Evolutionary conservation across 148 eudicot species (phyloP).

Genomic region (Vaccinium vitisidaea): DNA sequence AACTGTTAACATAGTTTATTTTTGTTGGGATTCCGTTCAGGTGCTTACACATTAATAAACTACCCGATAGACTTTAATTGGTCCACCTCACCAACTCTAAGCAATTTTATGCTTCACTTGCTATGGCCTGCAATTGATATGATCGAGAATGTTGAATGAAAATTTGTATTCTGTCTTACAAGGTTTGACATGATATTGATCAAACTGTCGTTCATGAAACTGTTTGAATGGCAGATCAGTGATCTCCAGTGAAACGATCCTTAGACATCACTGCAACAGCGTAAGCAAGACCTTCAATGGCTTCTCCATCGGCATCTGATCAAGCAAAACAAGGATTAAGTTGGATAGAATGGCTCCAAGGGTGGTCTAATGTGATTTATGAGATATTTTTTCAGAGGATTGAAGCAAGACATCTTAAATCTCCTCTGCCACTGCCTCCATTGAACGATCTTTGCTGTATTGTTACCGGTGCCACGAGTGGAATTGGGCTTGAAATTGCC

Average conservation of each 20-base stretch:
- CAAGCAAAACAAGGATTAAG: constrained; percentile 18
- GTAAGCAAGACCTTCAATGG: not conserved
- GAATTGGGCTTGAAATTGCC: constrained; percentile 32
- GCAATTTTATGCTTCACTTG: not conserved
- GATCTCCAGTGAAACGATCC: not conserved
- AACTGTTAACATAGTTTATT: not conserved
- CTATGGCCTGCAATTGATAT: constrained; percentile 7
- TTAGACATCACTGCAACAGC: not conserved
- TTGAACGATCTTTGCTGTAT: constrained; percentile 21
- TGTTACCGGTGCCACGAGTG: constrained; percentile 32
- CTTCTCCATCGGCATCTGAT: not conserved
- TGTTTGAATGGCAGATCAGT: not conserved
- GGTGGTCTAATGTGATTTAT: constrained; percentile 22
- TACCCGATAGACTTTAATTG: not conserved
- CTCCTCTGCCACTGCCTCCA: constrained; percentile 28
- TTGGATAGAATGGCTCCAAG: constrained; percentile 34
- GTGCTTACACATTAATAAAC: not conserved
- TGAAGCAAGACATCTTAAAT: constrained; percentile 20
- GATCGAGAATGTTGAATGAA: not conserved
- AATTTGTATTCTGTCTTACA: not conserved
- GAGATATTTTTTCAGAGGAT: constrained; percentile 26
- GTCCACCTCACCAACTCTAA: not conserved
- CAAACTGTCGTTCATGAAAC: not conserved
- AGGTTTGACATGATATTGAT: not conserved
- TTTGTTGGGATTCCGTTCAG: not conserved